Evolutionary conservation across 2,329 filamentous ascomycete species (phyloP), one percentile per base, ranked within the genome.

Genomic region (Capronia coronata): DNA sequence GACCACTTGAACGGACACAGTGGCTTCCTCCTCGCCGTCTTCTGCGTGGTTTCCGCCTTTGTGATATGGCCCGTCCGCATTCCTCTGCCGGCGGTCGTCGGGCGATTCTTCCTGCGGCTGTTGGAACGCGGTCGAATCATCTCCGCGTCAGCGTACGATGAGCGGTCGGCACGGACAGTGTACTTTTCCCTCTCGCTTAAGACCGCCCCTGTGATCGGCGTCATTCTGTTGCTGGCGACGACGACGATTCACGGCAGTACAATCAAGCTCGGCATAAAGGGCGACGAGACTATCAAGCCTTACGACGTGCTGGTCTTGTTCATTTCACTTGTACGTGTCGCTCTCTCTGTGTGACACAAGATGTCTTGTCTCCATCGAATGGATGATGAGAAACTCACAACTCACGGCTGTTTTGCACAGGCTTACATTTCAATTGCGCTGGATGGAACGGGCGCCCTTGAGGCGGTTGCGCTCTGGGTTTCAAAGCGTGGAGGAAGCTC

Each of bases 301-400:
- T 61, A 61, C 30, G 58, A 61, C 48, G 58, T 61, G 10, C 57
- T 61, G 8, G 58, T 61, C n/a, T 49, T 61, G 5, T 61, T 61
- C 46, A 58, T 59, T 25, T 53, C 58, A 3, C 44, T 61, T n/a
- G 48, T 50, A 27, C 9, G 42, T 23, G 3, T 13, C n/a, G n/a
- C n/a, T n/a, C n/a, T n/a, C n/a, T n/a, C n/a, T n/a, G n/a, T n/a
- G n/a, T n/a, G n/a, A n/a, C n/a, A n/a, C n/a, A n/a, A n/a, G n/a
- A n/a, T n/a, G n/a, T n/a, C n/a, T n/a, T n/a, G n/a, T n/a, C n/a
- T n/a, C n/a, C n/a, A n/a, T n/a, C n/a, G n/a, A n/a, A n/a, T n/a
- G n/a, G n/a, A n/a, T n/a, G n/a, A n/a, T n/a, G n/a, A n/a, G n/a
- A n/a, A n/a, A n/a, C n/a, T n/a, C n/a, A n/a, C n/a, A n/a, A n/a